Conservation (phyloP, 2,329 filamentous ascomycete species). For the Colletotrichum orbiculare region DNA sequence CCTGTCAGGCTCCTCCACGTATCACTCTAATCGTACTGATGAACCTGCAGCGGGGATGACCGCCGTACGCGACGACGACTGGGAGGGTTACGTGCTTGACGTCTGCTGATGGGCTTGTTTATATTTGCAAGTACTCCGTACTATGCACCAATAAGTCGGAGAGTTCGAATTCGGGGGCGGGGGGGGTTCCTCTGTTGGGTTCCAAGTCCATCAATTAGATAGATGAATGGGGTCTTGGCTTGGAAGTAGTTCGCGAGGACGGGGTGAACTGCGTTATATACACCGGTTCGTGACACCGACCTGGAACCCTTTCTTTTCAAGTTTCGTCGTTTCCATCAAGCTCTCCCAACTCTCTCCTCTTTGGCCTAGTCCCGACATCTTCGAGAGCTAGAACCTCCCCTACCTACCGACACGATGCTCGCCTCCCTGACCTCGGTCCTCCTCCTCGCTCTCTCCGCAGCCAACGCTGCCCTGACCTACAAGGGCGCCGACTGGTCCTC, state of each 20-base stretch:
- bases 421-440: constrained; percentile 28
- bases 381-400: constrained; percentile 4
- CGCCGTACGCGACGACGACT: not conserved
- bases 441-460: constrained; percentile 37
- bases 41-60: not conserved
- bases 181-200: constrained; percentile 1
- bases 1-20: constrained; percentile 22
- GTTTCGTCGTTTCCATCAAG: not conserved
- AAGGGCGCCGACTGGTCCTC: constrained; percentile 80
- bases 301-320: too few species aligned
- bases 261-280: constrained; percentile 4
- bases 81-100: constrained; percentile 2
- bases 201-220: constrained; percentile 31
- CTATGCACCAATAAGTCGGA: not conserved
- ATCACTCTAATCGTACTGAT: constrained; percentile 1
- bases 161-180: constrained; percentile 10
- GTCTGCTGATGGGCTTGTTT: constrained; percentile 15
- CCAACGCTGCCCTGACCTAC: constrained; percentile 65
- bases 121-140: not conserved
- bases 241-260: constrained; percentile 3
- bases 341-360: not conserved
- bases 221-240: constrained; percentile 11
- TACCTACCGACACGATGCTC: constrained; percentile 29
- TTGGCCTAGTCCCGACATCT: not conserved
- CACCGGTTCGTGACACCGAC: not conserved